Conservation (phyloP, 129 eudicot genomes). For the Ambrosia trifida region DNA sequence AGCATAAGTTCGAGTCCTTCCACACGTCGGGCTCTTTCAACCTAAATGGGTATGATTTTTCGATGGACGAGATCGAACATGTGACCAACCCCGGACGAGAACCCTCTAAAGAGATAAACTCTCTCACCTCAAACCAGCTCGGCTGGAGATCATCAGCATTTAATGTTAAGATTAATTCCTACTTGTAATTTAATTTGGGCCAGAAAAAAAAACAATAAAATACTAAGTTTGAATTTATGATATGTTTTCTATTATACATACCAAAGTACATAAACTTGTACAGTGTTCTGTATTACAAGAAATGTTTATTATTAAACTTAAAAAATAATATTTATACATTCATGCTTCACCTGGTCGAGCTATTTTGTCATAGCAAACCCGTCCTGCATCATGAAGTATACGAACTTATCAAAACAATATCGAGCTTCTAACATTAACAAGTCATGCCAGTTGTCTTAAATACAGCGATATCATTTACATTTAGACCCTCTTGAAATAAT, state of each 20-base stretch:
- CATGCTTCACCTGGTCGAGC: not conserved
- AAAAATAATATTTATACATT: not conserved
- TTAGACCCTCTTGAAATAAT: not conserved
- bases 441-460: not conserved
- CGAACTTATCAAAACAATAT: not conserved
- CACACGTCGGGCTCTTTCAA: too few species aligned
- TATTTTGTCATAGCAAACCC: slow-evolving; percentile 5
- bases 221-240: not conserved
- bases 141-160: too few species aligned
- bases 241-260: slow-evolving; percentile 12
- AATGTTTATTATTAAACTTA: slow-evolving; percentile 6
- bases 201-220: not conserved
- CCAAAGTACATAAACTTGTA: slow-evolving; percentile 10
- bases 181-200: not conserved
- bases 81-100: too few species aligned
- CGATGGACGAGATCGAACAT: too few species aligned
- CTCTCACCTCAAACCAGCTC: too few species aligned
- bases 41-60: too few species aligned
- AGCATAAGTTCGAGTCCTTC: too few species aligned
- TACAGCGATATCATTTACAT: not conserved
- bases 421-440: not conserved
- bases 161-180: not conserved
- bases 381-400: slow-evolving; percentile 10
- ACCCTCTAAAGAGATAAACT: too few species aligned
- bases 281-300: not conserved